Conservation (phyloP, 1,284 basidiomycete species). For the Jaminaea rosea region DNA sequence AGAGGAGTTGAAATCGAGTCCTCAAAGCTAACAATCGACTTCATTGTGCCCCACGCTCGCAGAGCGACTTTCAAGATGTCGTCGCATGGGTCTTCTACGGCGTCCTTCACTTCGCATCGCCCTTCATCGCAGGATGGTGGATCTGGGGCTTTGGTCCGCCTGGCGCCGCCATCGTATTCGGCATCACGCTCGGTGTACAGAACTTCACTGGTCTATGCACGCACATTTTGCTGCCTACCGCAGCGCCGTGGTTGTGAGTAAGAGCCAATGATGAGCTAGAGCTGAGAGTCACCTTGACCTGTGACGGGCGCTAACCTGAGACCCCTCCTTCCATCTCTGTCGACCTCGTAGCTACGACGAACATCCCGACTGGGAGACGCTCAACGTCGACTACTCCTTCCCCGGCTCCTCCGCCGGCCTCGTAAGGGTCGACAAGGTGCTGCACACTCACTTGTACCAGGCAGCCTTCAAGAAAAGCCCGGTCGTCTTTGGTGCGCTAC, state of each 20-base stretch:
- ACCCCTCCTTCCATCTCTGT: no score
- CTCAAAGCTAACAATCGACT: neutral
- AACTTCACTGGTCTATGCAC: slow-evolving; percentile 25
- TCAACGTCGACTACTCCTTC: slow-evolving; percentile 23
- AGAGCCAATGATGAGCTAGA: no score
- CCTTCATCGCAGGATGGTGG: slow-evolving; percentile 28
- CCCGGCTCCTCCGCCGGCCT: slow-evolving; percentile 27
- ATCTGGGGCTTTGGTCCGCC: slow-evolving; percentile 28
- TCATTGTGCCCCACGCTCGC: neutral
- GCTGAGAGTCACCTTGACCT: no score
- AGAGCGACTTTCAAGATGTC: slow-evolving; percentile 6
- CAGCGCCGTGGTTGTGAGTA: slow-evolving; percentile 29
- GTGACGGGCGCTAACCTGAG: no score
- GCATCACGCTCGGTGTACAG: slow-evolving; percentile 23
- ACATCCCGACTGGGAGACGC: slow-evolving; percentile 20
- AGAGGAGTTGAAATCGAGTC: no score
- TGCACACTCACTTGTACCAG: slow-evolving; percentile 17
- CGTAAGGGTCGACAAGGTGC: slow-evolving; percentile 24
- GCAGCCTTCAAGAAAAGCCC: slow-evolving; percentile 23
- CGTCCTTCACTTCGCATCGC: slow-evolving; percentile 20
- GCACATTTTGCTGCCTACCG: slow-evolving; percentile 27
- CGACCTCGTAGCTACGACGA: slow-evolving; percentile 15
- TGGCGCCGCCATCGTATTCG: slow-evolving; percentile 23
- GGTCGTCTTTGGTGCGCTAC: slow-evolving; percentile 25
- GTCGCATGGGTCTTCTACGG: slow-evolving; percentile 8